These are phyloP conservation scores for Termitomyces sp. DNA, from an alignment of 768 basidiomycete genomes.

Conservation along the genomic window DNA sequence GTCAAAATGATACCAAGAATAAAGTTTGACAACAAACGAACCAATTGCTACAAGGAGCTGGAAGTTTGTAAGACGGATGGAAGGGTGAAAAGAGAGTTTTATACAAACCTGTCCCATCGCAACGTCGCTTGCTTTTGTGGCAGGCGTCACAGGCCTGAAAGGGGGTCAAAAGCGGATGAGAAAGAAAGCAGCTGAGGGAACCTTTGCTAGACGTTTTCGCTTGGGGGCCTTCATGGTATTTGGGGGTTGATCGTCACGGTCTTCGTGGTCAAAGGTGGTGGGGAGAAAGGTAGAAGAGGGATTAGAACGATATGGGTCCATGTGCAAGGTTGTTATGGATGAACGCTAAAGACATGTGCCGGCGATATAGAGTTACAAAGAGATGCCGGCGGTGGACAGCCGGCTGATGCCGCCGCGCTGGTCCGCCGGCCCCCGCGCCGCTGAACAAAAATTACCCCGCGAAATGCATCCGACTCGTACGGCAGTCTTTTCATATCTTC, in stretches of 20 bases:
- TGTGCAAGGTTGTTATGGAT: conserved; percentile 19
- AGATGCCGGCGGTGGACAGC: conserved; percentile 26
- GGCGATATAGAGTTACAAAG: conserved; percentile 18
- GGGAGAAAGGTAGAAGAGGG: conserved; percentile 18
- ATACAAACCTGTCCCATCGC: conserved; percentile 69
- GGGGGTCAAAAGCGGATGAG: conserved; percentile 9
- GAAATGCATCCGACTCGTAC: background rate
- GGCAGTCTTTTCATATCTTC: background rate
- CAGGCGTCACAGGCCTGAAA: conserved; percentile 70
- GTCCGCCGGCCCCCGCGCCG: conserved; percentile 16
- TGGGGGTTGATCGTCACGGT: conserved; percentile 23
- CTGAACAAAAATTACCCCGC: background rate
- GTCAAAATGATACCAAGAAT: conserved; percentile 7
- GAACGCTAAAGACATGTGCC: conserved; percentile 15
- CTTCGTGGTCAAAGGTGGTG: conserved; percentile 20
- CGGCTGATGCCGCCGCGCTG: conserved; percentile 16
- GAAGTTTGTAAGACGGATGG: conserved; percentile 12
- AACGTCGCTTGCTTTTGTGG: conserved; percentile 80
- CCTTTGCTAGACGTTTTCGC: conserved; percentile 52
- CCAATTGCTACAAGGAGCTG: conserved; percentile 83
- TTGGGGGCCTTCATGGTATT: conserved; percentile 43
- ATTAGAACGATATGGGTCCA: conserved; percentile 30
- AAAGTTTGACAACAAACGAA: conserved; percentile 23
- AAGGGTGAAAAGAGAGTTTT: conserved; percentile 5
- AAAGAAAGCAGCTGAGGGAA: conserved; percentile 7